A percentile compares a stretch with the other conserved stretches of the same genome.
phyloP scores from a whole-genome alignment of 2,329 filamentous ascomycete genomes.

The Pezicula carpinea region DNA sequence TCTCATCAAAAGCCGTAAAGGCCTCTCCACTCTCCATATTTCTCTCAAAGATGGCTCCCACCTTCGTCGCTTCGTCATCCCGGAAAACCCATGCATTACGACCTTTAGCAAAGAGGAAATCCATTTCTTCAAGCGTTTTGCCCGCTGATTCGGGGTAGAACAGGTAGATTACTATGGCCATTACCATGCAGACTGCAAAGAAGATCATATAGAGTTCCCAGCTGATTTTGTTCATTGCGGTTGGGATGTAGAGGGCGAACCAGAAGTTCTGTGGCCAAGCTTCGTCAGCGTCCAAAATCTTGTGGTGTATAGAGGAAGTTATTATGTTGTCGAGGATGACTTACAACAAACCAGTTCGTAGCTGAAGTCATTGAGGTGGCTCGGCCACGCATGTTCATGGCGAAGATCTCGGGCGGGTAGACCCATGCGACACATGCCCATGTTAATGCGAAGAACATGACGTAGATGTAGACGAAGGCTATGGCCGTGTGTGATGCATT shows the following conservation, averaged over 20 bases:
- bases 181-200: constrained; percentile 20
- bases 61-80: constrained; percentile 17
- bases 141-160: constrained; percentile 22
- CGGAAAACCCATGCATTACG: constrained; percentile 18
- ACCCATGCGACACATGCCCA: constrained; percentile 25
- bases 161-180: constrained; percentile 18
- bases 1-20: constrained; percentile 29
- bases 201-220: constrained; percentile 24
- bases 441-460: constrained; percentile 25
- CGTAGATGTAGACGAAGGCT: constrained; percentile 27
- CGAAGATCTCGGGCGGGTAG: constrained; percentile 22
- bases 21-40: constrained; percentile 17
- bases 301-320: no score
- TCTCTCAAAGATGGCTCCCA: constrained; percentile 23
- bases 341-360: constrained; percentile 26
- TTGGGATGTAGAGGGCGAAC: constrained; percentile 24
- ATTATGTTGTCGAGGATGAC: no score
- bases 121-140: constrained; percentile 21
- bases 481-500: constrained; percentile 20
- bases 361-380: constrained; percentile 21
- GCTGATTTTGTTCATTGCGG: constrained; percentile 18
- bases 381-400: constrained; percentile 17
- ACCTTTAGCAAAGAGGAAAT: constrained; percentile 18
- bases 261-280: constrained; percentile 23
- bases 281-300: no score